phyloP scores from a whole-genome alignment of 2,329 filamentous ascomycete species.

The Paraphoma chrysanthemicola region DNA sequence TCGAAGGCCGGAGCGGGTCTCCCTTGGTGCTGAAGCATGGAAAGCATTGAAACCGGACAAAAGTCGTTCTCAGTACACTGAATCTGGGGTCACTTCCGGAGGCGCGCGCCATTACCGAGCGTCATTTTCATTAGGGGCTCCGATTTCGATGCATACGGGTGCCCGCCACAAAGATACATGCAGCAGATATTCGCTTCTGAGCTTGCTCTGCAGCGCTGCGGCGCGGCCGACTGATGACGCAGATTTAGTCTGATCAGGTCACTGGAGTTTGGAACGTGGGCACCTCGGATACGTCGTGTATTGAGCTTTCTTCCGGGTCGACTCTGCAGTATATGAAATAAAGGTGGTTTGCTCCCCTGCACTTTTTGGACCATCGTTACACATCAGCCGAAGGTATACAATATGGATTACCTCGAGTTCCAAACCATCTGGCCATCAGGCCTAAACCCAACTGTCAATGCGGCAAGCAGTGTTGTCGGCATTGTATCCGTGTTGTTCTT shows the following conservation, averaged over 20 bases:
- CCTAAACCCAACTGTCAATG: constrained; percentile 11
- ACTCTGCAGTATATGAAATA: constrained; percentile 9
- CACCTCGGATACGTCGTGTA: constrained; percentile 2
- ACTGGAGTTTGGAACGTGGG: constrained; percentile 2
- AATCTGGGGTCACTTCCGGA: background rate
- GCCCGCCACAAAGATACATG: background rate
- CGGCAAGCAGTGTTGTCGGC: constrained; percentile 16
- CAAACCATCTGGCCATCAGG: constrained; percentile 4
- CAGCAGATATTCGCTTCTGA: constrained; percentile 2
- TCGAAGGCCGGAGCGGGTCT: background rate
- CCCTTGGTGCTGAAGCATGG: background rate
- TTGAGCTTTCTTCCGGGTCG: background rate
- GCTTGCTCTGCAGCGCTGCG: constrained; percentile 9
- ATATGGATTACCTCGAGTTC: constrained; percentile 5
- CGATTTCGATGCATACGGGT: background rate
- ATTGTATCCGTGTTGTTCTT: constrained; percentile 16
- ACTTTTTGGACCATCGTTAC: background rate
- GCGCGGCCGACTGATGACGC: constrained; percentile 10
- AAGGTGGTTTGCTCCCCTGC: background rate
- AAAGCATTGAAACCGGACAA: background rate
- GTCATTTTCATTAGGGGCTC: background rate
- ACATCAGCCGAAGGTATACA: background rate
- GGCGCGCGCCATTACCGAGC: background rate
- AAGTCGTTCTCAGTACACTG: background rate
- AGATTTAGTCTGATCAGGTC: background rate